Evolutionary conservation across 1,284 basidiomycete species (phyloP).

Genomic region (Flammula alnicola): DNA sequence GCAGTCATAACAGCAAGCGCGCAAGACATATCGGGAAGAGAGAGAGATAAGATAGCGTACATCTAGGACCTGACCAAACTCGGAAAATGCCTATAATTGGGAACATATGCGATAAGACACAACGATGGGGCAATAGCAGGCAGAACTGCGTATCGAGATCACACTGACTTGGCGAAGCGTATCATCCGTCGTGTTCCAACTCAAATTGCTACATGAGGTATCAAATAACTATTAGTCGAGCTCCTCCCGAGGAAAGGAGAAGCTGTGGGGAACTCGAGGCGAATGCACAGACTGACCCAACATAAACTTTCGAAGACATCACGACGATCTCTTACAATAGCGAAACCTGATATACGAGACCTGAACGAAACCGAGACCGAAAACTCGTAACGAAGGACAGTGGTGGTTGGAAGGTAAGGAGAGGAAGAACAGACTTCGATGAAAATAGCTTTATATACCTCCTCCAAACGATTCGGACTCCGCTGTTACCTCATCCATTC

Average conservation of each 20-base stretch:
- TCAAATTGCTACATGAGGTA: constrained; percentile 76
- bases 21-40: constrained; percentile 27
- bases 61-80: constrained; percentile 73
- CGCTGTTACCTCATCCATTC: constrained; percentile 40
- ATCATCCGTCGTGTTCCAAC: constrained; percentile 95
- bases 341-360: constrained; percentile 45
- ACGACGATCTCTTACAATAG: constrained; percentile 49
- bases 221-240: constrained; percentile 54
- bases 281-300: constrained; percentile 75
- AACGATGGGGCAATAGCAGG: constrained; percentile 31
- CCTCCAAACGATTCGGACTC: constrained; percentile 50
- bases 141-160: constrained; percentile 44
- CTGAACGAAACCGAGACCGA: constrained; percentile 51
- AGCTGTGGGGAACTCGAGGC: constrained; percentile 45
- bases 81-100: constrained; percentile 71
- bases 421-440: constrained; percentile 33
- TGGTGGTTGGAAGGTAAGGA: constrained; percentile 47
- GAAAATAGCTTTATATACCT: constrained; percentile 53
- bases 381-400: constrained; percentile 52
- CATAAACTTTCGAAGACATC: constrained; percentile 83
- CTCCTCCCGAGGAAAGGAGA: constrained; percentile 50
- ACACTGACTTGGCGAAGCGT: constrained; percentile 83
- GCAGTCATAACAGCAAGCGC: constrained; percentile 25
- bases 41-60: constrained; percentile 63
- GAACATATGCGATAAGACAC: constrained; percentile 44